Evolutionary conservation across 306 rosid species (phyloP).

Genomic region (Dalbergia cochinchinensis): DNA sequence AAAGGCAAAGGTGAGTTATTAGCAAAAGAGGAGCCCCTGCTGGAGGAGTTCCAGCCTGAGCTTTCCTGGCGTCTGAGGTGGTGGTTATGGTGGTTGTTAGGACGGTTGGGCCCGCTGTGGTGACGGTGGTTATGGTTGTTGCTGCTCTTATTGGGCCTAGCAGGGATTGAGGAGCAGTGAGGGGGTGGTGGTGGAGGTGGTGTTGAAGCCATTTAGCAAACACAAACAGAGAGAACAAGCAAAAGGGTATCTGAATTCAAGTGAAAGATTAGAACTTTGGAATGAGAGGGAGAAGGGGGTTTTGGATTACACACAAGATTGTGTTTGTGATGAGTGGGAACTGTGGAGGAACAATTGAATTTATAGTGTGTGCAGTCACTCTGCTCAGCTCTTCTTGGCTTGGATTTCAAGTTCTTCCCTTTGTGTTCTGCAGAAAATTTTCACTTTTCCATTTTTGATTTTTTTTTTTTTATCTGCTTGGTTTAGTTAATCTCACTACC

Average conservation of each 20-base stretch:
- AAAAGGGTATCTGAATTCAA: slow-evolving; percentile 41
- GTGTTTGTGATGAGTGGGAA: background rate
- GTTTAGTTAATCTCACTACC: background rate
- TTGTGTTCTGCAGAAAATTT: background rate
- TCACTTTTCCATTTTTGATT: background rate
- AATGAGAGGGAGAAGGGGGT: background rate
- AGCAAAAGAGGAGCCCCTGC: slow-evolving; percentile 50
- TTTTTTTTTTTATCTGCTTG: background rate
- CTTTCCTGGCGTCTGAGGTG: background rate
- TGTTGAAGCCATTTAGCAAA: slow-evolving; percentile 36
- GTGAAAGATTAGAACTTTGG: background rate
- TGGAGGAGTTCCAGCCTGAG: slow-evolving; percentile 9
- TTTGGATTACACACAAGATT: background rate
- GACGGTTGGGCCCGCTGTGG: slow-evolving; percentile 46
- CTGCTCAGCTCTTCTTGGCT: background rate
- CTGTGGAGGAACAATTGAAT: background rate
- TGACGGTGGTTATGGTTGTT: slow-evolving; percentile 54
- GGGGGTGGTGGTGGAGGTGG: slow-evolving; percentile 38
- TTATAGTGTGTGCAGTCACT: background rate
- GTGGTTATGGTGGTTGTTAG: slow-evolving; percentile 40
- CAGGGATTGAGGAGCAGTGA: slow-evolving; percentile 49
- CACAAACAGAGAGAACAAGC: background rate
- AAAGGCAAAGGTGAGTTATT: slow-evolving; percentile 42
- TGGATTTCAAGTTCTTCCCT: background rate
- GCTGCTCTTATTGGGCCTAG: slow-evolving; percentile 63